A percentile compares a stretch with the other conserved stretches of the same genome.
These are phyloP conservation scores for Spergularia bocconei DNA, from an alignment of 148 eudicot species.

Conservation along the genomic window DNA sequence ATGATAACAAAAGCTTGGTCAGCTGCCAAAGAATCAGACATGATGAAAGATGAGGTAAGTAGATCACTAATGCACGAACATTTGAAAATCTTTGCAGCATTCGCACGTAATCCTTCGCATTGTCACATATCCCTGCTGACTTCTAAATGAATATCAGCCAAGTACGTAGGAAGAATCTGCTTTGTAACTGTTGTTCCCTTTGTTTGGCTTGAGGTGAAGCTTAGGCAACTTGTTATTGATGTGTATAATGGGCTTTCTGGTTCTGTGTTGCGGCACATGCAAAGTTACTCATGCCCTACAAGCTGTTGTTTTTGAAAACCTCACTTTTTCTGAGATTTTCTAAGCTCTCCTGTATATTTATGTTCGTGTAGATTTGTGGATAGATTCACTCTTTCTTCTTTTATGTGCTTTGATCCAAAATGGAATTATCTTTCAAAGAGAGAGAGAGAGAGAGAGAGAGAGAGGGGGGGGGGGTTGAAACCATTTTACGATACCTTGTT, in stretches of 20 bases:
- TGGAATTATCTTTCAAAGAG: no score
- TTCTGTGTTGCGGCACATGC: background rate
- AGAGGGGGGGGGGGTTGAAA: no score
- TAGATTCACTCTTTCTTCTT: no score
- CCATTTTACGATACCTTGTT: no score
- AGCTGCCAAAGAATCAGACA: constrained; percentile 78
- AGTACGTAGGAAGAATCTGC: background rate
- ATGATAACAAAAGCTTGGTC: constrained; percentile 94
- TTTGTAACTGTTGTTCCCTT: no score
- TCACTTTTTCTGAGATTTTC: no score
- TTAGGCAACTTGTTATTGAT: background rate
- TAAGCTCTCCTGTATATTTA: no score
- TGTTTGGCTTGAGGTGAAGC: background rate
- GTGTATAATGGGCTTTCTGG: constrained; percentile 1
- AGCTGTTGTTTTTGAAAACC: no score
- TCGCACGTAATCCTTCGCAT: background rate
- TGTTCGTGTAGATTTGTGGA: no score
- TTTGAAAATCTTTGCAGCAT: background rate
- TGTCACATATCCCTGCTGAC: background rate
- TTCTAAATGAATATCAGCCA: background rate
- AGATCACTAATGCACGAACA: constrained; percentile 5
- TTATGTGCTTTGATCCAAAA: no score
- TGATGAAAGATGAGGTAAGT: constrained; percentile 81
- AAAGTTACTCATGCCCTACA: no score
- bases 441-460: no score